Evolutionary conservation across 148 eudicot species (phyloP).

Genomic region (Gaultheria prostrata): DNA sequence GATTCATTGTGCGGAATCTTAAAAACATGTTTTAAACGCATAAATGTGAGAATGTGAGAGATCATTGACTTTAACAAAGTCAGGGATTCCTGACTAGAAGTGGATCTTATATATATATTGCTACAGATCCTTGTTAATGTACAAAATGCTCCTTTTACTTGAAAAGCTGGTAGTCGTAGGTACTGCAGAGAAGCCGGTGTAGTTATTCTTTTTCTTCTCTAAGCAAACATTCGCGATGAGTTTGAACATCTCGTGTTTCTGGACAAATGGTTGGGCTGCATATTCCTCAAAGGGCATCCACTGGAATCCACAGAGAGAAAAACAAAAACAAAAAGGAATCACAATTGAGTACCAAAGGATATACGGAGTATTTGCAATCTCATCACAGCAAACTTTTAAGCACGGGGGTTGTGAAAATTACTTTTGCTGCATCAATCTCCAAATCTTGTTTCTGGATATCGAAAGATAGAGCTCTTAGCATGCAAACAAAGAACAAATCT

Average conservation of each 20-base stretch:
- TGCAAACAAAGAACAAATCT: slow-evolving; percentile 61
- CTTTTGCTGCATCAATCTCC: slow-evolving; percentile 71
- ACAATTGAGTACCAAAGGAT: background rate
- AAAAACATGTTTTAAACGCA: no score
- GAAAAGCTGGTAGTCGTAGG: background rate
- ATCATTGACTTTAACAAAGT: no score
- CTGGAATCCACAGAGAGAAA: background rate
- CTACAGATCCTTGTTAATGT: background rate
- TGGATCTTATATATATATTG: no score
- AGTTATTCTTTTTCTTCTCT: background rate
- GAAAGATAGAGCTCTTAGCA: slow-evolving; percentile 49
- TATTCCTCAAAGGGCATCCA: slow-evolving; percentile 5
- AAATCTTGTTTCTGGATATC: slow-evolving; percentile 55
- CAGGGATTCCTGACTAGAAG: no score
- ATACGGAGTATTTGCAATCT: background rate
- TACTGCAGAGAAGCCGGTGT: background rate
- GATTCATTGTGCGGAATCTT: no score
- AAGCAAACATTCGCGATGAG: background rate
- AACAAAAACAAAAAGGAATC: background rate
- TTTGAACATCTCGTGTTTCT: background rate
- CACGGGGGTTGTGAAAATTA: slow-evolving; percentile 19
- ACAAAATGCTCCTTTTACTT: background rate
- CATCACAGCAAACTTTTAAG: background rate
- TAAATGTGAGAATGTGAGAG: no score
- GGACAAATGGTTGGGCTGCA: slow-evolving; percentile 1